A percentile compares a stretch with the other conserved stretches of the same genome.
Evolutionary conservation across 192 early-diverging fungal species (phyloP).

Genomic region (Jimgerdemannia flammicorona): DNA sequence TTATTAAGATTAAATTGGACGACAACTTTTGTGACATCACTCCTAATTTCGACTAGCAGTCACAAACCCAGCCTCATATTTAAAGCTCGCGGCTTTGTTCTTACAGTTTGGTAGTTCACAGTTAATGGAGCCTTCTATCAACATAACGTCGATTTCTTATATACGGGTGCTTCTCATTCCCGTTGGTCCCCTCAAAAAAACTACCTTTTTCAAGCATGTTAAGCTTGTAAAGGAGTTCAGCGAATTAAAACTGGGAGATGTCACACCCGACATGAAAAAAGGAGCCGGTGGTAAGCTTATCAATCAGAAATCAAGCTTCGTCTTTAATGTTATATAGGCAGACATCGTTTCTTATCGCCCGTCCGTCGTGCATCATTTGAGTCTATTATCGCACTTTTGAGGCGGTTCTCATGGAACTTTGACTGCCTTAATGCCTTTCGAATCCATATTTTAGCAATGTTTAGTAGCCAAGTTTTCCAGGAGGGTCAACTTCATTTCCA

Average conservation of each 20-base stretch:
- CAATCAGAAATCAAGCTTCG: not conserved
- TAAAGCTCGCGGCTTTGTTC: too few relatives aligned
- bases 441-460: slow-evolving; percentile 38
- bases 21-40: too few relatives aligned
- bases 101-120: too few relatives aligned
- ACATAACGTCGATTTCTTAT: slow-evolving; percentile 47
- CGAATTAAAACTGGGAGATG: slow-evolving; percentile 62
- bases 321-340: slow-evolving; percentile 6
- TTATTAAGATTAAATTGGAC: too few relatives aligned
- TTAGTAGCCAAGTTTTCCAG: slow-evolving; percentile 51
- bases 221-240: slow-evolving; percentile 61
- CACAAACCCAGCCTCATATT: too few relatives aligned
- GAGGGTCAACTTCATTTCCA: slow-evolving; percentile 72
- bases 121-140: slow-evolving; percentile 11
- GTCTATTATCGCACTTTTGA: too few relatives aligned
- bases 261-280: slow-evolving; percentile 58
- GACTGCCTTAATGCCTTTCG: slow-evolving; percentile 1
- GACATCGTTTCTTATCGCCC: too few relatives aligned
- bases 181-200: slow-evolving; percentile 57
- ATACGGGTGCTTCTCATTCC: slow-evolving; percentile 72
- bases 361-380: too few relatives aligned
- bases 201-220: slow-evolving; percentile 61
- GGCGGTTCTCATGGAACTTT: not conserved
- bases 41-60: too few relatives aligned
- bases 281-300: slow-evolving; percentile 25